Conservation (phyloP, 192 early-diverging fungal genomes). For the Coemansia sp. region DNA sequence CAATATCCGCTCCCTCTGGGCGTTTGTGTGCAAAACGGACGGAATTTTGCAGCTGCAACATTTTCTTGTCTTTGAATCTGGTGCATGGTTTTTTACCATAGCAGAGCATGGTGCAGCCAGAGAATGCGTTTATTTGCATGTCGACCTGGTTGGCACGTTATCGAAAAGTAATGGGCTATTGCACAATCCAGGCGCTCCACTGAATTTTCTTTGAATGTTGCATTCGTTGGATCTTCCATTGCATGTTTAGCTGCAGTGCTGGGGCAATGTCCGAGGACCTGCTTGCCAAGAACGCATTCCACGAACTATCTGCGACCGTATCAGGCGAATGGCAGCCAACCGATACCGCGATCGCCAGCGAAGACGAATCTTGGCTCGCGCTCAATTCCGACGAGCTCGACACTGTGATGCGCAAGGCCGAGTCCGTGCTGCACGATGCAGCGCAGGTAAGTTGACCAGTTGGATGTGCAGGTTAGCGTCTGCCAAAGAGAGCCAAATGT, state of each 20-base stretch:
- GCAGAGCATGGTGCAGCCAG: not conserved
- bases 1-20: not conserved
- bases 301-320: slow-evolving; percentile 10
- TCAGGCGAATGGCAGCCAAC: not conserved
- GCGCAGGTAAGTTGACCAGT: slow-evolving; percentile 34
- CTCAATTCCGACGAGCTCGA: slow-evolving; percentile 44
- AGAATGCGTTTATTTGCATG: slow-evolving; percentile 14
- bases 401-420: slow-evolving; percentile 47
- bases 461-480: not conserved
- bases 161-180: slow-evolving; percentile 11
- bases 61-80: too few species aligned
- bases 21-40: not conserved
- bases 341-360: slow-evolving; percentile 9
- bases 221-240: slow-evolving; percentile 6
- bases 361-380: slow-evolving; percentile 53
- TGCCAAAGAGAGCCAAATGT: slow-evolving; percentile 1
- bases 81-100: not conserved
- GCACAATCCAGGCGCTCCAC: slow-evolving; percentile 3
- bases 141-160: not conserved
- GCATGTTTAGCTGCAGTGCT: slow-evolving; percentile 18
- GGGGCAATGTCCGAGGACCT: slow-evolving; percentile 17
- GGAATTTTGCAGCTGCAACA: not conserved
- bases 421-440: slow-evolving; percentile 31
- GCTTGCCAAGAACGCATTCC: slow-evolving; percentile 14
- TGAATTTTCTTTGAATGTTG: slow-evolving; percentile 11